Evolutionary conservation across 2,329 filamentous ascomycete species (phyloP).

Genomic region (Aspergillus intermedius): DNA sequence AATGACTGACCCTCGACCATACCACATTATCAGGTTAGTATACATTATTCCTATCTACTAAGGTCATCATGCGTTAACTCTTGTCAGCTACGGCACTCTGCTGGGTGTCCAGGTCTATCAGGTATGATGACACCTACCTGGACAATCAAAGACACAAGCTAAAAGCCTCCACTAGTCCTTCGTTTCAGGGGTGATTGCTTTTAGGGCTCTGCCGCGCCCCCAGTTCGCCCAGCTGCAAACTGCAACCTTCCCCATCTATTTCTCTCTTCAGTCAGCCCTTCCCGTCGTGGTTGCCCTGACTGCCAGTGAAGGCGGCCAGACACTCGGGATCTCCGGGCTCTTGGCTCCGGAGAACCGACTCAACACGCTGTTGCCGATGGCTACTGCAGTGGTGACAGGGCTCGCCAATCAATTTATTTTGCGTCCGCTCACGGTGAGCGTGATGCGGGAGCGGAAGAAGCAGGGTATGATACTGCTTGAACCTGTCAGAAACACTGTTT

Average conservation of each 20-base stretch:
- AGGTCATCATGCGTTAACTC: background rate
- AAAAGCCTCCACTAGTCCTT: slow-evolving; percentile 55
- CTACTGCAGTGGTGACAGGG: slow-evolving; percentile 63
- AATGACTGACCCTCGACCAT: slow-evolving; percentile 30
- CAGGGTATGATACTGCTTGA: slow-evolving; percentile 56
- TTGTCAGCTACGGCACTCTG: slow-evolving; percentile 71
- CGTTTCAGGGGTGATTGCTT: slow-evolving; percentile 65
- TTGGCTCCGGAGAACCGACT: slow-evolving; percentile 50
- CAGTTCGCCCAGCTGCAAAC: slow-evolving; percentile 77
- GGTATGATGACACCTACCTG: slow-evolving; percentile 36
- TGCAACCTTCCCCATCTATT: slow-evolving; percentile 75
- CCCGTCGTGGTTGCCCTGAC: slow-evolving; percentile 71
- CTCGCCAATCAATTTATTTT: slow-evolving; percentile 64
- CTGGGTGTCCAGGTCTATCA: slow-evolving; percentile 85
- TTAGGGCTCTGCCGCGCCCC: slow-evolving; percentile 66
- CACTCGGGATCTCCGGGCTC: slow-evolving; percentile 27
- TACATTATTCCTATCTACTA: background rate
- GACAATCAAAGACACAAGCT: background rate
- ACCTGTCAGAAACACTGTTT: background rate
- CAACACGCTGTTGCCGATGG: slow-evolving; percentile 62
- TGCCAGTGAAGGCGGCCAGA: slow-evolving; percentile 56
- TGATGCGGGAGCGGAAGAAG: slow-evolving; percentile 68
- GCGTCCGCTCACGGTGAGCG: slow-evolving; percentile 66
- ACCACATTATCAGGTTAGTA: slow-evolving; percentile 26
- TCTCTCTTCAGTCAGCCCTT: slow-evolving; percentile 70